These are phyloP conservation scores for Solanum bulbocastanum DNA, from an alignment of 257 asterid species.

Conservation along the genomic window DNA sequence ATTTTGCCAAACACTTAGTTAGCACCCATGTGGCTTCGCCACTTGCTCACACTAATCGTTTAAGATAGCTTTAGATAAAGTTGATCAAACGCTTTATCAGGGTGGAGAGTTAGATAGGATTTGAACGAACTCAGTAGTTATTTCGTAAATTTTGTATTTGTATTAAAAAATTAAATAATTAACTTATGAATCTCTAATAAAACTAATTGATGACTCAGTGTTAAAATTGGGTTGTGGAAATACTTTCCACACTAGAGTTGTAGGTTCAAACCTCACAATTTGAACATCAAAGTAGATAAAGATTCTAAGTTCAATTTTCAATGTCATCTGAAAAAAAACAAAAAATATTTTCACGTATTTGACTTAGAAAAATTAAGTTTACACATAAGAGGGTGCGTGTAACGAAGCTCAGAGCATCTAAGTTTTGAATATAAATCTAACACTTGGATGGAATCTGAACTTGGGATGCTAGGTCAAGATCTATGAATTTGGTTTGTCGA, in stretches of 20 bases:
- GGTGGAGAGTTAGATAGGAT: accelerated
- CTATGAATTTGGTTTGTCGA: neutral
- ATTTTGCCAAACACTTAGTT: neutral
- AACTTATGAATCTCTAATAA: neutral
- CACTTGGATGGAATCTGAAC: neutral
- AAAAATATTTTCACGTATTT: neutral
- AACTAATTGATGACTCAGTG: neutral
- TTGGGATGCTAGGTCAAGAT: neutral
- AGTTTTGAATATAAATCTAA: neutral
- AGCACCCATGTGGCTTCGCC: neutral
- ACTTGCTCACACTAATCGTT: neutral
- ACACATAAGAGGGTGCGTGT: neutral
- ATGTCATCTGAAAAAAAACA: neutral
- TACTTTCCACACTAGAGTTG: neutral
- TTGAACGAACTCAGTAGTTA: too few species aligned
- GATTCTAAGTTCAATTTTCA: neutral
- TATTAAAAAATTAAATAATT: too few species aligned
- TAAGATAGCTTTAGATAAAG: neutral
- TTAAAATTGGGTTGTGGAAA: too few species aligned
- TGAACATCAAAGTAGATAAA: neutral
- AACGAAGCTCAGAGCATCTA: neutral
- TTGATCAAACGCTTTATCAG: neutral
- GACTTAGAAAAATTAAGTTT: neutral
- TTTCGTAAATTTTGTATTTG: accelerated
- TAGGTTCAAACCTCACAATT: neutral